Evolutionary conservation across 768 basidiomycete species (phyloP), one percentile per base, ranked within the genome.

Genomic region (Amanita pseudoporphyria): DNA sequence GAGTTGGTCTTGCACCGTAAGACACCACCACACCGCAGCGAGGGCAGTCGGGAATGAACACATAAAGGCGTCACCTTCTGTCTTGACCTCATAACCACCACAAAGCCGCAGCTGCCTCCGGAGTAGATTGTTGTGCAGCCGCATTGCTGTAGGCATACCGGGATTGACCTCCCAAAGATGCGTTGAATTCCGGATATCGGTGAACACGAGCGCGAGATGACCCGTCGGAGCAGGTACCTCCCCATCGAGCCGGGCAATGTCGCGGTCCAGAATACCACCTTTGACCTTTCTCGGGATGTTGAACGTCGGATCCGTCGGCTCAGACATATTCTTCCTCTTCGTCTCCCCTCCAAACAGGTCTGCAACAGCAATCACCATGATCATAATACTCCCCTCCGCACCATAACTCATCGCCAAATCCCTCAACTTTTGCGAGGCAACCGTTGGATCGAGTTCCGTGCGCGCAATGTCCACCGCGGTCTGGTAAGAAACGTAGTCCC

Each of bases 31-130:
- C 14, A 97, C 66, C 0, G 91, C 96, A 0, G 87, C 76, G 1
- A 91, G 72, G 10, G 91, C 78, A 2, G 83, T 88, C 2, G 90
- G 87, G 76, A 99, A 99, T 18, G 95, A 91, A 47, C 93, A 93
- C 88, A 99, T 94, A 72, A 99, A 99, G 0, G 95, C 83, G 60
- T 98, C 96, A 24, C 96, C 96, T 82, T 99, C 96, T 9, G 96
- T 99, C 69, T 99, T 99, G 60, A 98, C 95, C 67, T 97, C 92
- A 64, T 98, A 99, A 1, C 96, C 96, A 24, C 93, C 93, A 58
- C 93, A 94, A 36, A 86, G 73, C 24, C 95, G 81, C 28, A 97
- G 70, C 53, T 86, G 82, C 5, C 94, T 77, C 18, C 96, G 82
- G 40, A 98, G 74, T 19, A 97, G 72, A 45, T 69, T 74, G 62